These are phyloP conservation scores for Phyllosticta paracitricarpa DNA, from an alignment of 2,329 filamentous ascomycete genomes.

Conservation along the genomic window DNA sequence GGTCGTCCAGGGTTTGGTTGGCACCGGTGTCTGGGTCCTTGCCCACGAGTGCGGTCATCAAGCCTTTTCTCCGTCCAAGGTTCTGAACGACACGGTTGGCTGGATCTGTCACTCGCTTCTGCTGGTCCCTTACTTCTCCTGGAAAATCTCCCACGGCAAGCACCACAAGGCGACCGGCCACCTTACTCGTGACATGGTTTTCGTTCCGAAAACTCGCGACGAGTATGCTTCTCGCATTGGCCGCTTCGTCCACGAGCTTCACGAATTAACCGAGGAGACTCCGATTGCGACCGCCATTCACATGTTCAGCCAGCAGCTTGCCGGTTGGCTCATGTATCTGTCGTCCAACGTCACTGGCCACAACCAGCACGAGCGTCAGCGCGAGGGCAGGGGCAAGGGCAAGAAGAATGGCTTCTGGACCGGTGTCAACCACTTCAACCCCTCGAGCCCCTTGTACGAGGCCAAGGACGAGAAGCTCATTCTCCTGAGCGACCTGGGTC, in stretches of 20 bases:
- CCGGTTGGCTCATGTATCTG: constrained; percentile 91
- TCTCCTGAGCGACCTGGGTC: constrained; percentile 73
- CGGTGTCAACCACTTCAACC: constrained; percentile 93
- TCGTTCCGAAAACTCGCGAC: constrained; percentile 85
- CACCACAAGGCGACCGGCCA: constrained; percentile 99
- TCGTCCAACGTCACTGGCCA: constrained; percentile 89
- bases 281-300: constrained; percentile 68
- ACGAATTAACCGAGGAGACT: constrained; percentile 89
- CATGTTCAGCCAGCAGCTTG: constrained; percentile 74
- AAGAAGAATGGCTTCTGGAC: constrained; percentile 72
- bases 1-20: constrained; percentile 82
- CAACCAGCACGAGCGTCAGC: constrained; percentile 84
- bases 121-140: constrained; percentile 95
- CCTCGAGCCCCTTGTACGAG: constrained; percentile 81
- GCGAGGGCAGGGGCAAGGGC: constrained; percentile 85
- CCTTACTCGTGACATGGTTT: constrained; percentile 98
- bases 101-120: constrained; percentile 84
- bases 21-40: constrained; percentile 88
- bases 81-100: constrained; percentile 82
- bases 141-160: constrained; percentile 98
- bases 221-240: constrained; percentile 68
- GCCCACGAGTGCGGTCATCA: constrained; percentile 98
- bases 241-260: constrained; percentile 66
- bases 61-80: constrained; percentile 87
- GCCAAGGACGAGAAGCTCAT: constrained; percentile 83